phyloP scores from a whole-genome alignment of 2,329 filamentous ascomycete species.

The Beauveria brongniartii region DNA sequence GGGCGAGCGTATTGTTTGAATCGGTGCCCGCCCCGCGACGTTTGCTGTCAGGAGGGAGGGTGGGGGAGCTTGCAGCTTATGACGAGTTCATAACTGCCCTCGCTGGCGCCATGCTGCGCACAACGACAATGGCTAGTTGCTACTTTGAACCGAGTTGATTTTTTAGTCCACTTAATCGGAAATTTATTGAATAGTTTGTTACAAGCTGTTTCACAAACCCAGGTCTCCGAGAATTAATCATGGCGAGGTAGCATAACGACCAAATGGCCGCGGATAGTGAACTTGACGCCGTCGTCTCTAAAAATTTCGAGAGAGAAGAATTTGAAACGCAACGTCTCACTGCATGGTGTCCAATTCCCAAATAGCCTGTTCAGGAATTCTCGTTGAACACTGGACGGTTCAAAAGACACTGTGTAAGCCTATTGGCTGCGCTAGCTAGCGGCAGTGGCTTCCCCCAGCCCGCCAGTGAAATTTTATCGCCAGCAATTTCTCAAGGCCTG shows the following conservation, averaged over 20 bases:
- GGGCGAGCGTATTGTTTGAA: not conserved
- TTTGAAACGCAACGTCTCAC: no score
- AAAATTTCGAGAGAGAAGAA: no score
- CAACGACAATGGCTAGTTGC: not conserved
- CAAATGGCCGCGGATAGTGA: no score
- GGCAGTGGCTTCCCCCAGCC: not conserved
- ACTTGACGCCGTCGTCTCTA: no score
- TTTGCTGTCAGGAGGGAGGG: not conserved
- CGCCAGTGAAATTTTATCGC: constrained; percentile 2
- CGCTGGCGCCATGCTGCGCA: not conserved
- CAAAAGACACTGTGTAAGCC: constrained; percentile 6
- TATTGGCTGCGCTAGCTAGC: constrained; percentile 8
- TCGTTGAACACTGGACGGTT: not conserved
- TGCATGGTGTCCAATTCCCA: no score
- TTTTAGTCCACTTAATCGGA: not conserved
- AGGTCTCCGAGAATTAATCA: no score
- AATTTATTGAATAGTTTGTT: no score
- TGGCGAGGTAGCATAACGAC: no score
- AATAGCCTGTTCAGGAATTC: no score
- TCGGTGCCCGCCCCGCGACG: not conserved
- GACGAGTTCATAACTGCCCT: not conserved
- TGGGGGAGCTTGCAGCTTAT: not conserved
- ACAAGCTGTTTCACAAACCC: no score
- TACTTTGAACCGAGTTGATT: no score
- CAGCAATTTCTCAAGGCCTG: not conserved